A percentile compares a stretch with the other conserved stretches of the same genome.
Evolutionary conservation across 257 asterid genomes (phyloP).

Genomic region (Lavandula angustifolia): DNA sequence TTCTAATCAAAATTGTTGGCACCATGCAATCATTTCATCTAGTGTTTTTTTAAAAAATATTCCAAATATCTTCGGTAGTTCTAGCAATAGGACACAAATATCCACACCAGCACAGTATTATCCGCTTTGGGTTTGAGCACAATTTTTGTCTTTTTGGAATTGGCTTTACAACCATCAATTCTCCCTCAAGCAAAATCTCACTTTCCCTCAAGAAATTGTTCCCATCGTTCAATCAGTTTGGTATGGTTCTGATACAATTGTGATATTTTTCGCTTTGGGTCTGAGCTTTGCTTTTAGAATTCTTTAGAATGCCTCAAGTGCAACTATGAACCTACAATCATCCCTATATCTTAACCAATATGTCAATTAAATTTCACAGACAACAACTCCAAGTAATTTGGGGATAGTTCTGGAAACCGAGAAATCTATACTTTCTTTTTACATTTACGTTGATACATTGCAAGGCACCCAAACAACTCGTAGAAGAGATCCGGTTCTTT

Average conservation of each 20-base stretch:
- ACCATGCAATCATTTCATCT: no score
- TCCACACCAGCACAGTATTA: not conserved
- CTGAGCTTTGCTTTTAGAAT: not conserved
- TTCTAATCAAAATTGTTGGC: no score
- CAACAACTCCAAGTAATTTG: not conserved
- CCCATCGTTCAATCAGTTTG: not conserved
- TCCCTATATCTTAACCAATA: not conserved
- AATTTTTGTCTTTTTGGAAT: not conserved
- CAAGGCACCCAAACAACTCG: not conserved
- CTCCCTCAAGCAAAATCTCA: not conserved
- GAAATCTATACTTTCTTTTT: not conserved
- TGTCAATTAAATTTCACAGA: not conserved
- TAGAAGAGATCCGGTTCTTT: not conserved
- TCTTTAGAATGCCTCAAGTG: not conserved
- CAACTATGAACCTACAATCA: not conserved
- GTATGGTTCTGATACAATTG: not conserved
- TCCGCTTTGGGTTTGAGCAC: not conserved
- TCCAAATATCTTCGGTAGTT: not conserved
- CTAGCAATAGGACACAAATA: not conserved
- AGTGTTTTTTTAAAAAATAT: constrained; percentile 6
- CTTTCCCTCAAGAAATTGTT: not conserved
- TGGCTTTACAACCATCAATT: not conserved
- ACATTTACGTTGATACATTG: constrained; percentile 7
- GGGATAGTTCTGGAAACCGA: not conserved
- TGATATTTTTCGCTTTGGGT: not conserved